Conservation (phyloP, 75 land plant genomes). For the Ceratopteris richardii region DNA sequence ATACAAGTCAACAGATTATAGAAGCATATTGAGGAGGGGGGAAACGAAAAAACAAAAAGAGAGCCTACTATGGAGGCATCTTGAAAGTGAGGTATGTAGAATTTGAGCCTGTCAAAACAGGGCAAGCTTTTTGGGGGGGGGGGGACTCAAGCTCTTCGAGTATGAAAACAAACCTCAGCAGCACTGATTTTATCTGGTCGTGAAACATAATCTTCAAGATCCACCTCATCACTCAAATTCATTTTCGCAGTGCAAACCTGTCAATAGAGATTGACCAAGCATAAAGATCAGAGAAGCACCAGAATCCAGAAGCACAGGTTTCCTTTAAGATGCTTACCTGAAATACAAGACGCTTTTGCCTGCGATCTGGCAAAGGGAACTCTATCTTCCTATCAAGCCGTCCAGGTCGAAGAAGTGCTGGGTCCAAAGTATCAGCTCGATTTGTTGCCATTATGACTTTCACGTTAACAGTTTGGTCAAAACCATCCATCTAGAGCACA, state of each 20-base stretch:
- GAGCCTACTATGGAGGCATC: too few relatives aligned
- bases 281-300: too few relatives aligned
- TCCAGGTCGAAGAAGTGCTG: constrained; percentile 87
- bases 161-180: constrained; percentile 95
- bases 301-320: too few relatives aligned
- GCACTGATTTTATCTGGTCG: constrained; percentile 94
- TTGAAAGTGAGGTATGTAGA: too few relatives aligned
- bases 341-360: constrained; percentile 87
- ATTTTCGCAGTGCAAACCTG: constrained; percentile 93
- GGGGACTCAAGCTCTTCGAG: too few relatives aligned
- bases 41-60: too few relatives aligned
- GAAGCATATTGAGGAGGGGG: too few relatives aligned
- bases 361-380: constrained; percentile 81
- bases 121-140: too few relatives aligned
- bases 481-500: constrained; percentile 94
- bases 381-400: constrained; percentile 86
- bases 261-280: too few relatives aligned
- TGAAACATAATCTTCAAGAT: constrained; percentile 89
- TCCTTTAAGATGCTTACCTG: too few relatives aligned
- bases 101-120: too few relatives aligned
- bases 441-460: constrained; percentile 97
- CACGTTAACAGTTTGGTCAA: constrained; percentile 93
- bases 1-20: too few relatives aligned
- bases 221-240: constrained; percentile 92
- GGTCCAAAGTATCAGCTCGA: constrained; percentile 78